phyloP scores from a whole-genome alignment of 306 rosid species.

The Cucurbita ficifolia region DNA sequence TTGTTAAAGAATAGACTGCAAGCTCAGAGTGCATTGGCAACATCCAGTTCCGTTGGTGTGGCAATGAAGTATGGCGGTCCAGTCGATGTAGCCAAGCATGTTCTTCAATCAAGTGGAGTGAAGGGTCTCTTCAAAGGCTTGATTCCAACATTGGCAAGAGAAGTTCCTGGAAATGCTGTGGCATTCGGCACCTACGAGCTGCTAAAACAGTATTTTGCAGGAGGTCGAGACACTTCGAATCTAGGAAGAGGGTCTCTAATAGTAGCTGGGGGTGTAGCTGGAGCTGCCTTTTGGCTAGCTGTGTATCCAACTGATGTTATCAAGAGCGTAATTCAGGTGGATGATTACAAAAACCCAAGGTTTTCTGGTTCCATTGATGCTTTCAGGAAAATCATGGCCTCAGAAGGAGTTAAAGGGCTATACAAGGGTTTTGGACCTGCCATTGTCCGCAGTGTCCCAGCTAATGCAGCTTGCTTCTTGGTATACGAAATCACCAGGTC shows the following conservation, averaged over 20 bases:
- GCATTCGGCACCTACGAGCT: conserved; percentile 83
- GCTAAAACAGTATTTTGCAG: conserved; percentile 53
- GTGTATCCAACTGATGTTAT: conserved; percentile 90
- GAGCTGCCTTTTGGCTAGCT: conserved; percentile 52
- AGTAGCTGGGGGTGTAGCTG: conserved; percentile 72
- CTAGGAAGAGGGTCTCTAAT: conserved; percentile 73
- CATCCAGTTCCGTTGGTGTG: conserved; percentile 28
- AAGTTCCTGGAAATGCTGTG: conserved; percentile 79
- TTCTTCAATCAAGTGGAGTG: conserved; percentile 61
- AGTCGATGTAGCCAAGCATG: conserved; percentile 76
- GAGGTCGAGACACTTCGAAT: conserved; percentile 65
- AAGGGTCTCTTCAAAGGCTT: conserved; percentile 85
- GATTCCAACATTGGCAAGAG: conserved; percentile 85
- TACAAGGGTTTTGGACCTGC: conserved; percentile 94
- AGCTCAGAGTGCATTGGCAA: conserved; percentile 76
- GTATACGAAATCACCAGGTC: conserved; percentile 84
- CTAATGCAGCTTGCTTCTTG: conserved; percentile 98
- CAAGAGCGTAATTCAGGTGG: conserved; percentile 84
- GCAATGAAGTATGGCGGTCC: conserved; percentile 86
- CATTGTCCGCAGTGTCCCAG: conserved; percentile 73
- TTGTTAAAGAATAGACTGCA: conserved; percentile 44
- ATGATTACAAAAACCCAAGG: conserved; percentile 75
- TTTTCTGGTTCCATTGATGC: conserved; percentile 72
- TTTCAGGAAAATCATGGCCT: conserved; percentile 50
- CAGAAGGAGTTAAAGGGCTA: conserved; percentile 70